phyloP scores from a whole-genome alignment of 2,329 filamentous ascomycete genomes.

The Hymenoscyphus linearis region DNA sequence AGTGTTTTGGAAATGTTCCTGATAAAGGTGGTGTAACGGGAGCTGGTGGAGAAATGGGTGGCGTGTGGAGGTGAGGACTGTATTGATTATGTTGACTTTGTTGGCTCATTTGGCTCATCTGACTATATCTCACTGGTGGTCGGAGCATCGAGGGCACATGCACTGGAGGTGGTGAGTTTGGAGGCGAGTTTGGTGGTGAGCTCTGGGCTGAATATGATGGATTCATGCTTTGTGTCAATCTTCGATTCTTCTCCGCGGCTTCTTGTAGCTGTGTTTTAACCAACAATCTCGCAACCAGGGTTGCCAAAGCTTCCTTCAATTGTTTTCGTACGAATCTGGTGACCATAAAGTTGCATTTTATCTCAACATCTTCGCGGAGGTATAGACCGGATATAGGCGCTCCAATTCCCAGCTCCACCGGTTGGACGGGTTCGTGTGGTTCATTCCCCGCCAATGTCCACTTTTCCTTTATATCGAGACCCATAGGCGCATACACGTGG shows the following conservation, averaged over 20 bases:
- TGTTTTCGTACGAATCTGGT: constrained; percentile 74
- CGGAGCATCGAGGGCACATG: not conserved
- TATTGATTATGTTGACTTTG: not conserved
- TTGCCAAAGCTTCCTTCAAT: constrained; percentile 68
- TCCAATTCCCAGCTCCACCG: constrained; percentile 59
- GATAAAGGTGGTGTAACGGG: constrained; percentile 5
- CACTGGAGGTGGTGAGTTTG: constrained; percentile 3
- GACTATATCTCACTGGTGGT: not conserved
- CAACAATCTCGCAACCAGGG: constrained; percentile 59
- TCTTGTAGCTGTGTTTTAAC: constrained; percentile 40
- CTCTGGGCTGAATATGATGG: constrained; percentile 5
- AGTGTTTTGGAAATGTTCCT: constrained; percentile 3
- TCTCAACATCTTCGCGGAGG: constrained; percentile 74
- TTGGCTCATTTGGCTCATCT: constrained; percentile 1
- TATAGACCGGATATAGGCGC: constrained; percentile 67
- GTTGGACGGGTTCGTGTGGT: constrained; percentile 61
- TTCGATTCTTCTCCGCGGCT: constrained; percentile 21
- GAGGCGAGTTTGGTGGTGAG: constrained; percentile 9
- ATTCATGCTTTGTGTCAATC: constrained; percentile 12
- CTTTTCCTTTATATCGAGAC: constrained; percentile 69
- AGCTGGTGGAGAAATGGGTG: not conserved
- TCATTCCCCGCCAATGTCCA: constrained; percentile 70
- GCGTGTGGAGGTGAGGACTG: not conserved
- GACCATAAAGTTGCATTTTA: constrained; percentile 73
- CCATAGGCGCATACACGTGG: constrained; percentile 76